A percentile compares a stretch with the other conserved stretches of the same genome.
phyloP scores from a whole-genome alignment of 495 filamentous ascomycete genomes.

The Acidomyces sp. region DNA sequence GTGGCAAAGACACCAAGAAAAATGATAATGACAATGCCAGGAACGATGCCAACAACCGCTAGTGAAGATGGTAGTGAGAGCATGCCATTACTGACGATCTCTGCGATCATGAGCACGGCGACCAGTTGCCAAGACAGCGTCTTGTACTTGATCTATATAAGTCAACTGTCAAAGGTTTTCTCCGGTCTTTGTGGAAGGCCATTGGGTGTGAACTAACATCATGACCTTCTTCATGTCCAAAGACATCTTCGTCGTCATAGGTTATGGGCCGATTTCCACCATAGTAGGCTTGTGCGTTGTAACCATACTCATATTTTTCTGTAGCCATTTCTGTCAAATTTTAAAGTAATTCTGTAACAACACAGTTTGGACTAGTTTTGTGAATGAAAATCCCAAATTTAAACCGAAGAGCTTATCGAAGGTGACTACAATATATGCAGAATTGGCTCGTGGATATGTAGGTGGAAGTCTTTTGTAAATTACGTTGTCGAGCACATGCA shows the following conservation, averaged over 20 bases:
- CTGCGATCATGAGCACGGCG: constrained; percentile 47
- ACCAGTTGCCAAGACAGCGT: constrained; percentile 43
- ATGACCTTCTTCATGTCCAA: constrained; percentile 26
- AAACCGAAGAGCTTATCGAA: too few species aligned
- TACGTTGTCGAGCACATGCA: too few species aligned
- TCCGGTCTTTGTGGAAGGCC: background rate
- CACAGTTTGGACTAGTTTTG: too few species aligned
- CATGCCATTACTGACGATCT: constrained; percentile 50
- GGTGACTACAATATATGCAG: too few species aligned
- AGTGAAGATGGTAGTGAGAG: constrained; percentile 42
- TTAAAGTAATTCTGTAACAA: too few species aligned
- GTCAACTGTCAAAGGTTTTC: background rate
- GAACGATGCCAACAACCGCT: constrained; percentile 44
- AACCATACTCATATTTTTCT: constrained; percentile 8
- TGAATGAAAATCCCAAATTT: too few species aligned
- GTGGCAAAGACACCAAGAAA: constrained; percentile 27
- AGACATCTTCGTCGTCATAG: constrained; percentile 22
- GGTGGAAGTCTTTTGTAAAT: too few species aligned
- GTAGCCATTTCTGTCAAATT: constrained; percentile 2
- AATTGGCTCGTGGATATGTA: too few species aligned
- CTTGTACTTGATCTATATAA: constrained; percentile 43
- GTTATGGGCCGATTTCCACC: constrained; percentile 3
- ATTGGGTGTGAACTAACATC: constrained; percentile 19
- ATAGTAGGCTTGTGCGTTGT: constrained; percentile 3
- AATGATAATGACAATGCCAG: constrained; percentile 34